Evolutionary conservation across 78 protist species (phyloP).

Genomic region (Dictyostelium firmibasis): DNA sequence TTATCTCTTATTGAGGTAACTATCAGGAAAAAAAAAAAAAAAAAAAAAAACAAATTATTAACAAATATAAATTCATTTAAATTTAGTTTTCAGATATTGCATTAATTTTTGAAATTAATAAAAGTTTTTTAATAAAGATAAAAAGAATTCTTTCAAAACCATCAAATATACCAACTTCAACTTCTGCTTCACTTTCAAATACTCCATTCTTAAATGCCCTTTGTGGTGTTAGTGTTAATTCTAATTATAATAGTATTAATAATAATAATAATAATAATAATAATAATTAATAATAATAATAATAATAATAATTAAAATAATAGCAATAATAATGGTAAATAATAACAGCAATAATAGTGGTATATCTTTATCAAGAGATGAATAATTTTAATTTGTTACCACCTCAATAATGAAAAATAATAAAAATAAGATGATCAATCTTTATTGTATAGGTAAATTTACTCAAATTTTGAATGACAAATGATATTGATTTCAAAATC

Average conservation of each 20-base stretch:
- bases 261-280: too few species aligned
- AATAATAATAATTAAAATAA: too few species aligned
- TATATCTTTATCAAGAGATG: not conserved
- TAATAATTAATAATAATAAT: too few species aligned
- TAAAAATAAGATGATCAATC: not conserved
- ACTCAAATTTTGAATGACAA: not conserved
- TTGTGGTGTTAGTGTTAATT: not conserved
- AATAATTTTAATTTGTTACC: too few species aligned
- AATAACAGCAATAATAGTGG: too few species aligned
- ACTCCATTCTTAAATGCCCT: not conserved
- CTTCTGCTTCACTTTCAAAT: not conserved
- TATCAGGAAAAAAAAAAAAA: not conserved
- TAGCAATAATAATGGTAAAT: too few species aligned
- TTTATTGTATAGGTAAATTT: not conserved
- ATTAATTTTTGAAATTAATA: conserved; percentile 53
- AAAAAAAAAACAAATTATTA: not conserved
- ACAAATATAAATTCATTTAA: not conserved
- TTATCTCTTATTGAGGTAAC: conserved; percentile 53
- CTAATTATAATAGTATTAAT: not conserved
- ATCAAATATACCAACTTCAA: not conserved
- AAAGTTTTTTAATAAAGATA: conserved; percentile 13
- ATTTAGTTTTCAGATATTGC: conserved; percentile 24
- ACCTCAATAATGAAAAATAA: not conserved
- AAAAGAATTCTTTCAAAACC: conserved; percentile 14
- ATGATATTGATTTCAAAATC: too few species aligned